Conservation (phyloP, 2,329 filamentous ascomycete genomes). For the Penicillium sp. region DNA sequence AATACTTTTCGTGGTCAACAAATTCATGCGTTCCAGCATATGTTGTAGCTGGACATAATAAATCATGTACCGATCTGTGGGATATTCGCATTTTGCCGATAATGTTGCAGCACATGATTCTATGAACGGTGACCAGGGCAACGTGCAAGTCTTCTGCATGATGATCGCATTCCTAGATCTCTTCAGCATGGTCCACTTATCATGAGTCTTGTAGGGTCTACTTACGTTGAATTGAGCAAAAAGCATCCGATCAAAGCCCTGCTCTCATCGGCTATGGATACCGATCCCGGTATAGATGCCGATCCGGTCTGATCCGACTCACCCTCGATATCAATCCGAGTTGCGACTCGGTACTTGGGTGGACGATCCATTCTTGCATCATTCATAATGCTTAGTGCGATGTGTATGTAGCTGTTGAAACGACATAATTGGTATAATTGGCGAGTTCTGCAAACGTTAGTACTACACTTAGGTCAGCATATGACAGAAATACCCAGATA, state of each 20-base stretch:
- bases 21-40: conserved; percentile 8
- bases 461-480: not conserved
- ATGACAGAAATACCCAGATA: conserved; percentile 8
- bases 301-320: not conserved
- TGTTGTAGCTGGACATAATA: conserved; percentile 8
- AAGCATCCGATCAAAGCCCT: conserved; percentile 9
- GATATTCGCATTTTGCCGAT: conserved; percentile 9
- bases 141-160: conserved; percentile 4
- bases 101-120: conserved; percentile 10
- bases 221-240: conserved; percentile 9
- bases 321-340: conserved; percentile 3
- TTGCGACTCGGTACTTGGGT: conserved; percentile 5
- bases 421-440: conserved; percentile 8
- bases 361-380: conserved; percentile 7
- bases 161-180: conserved; percentile 1
- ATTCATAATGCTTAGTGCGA: conserved; percentile 8
- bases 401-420: conserved; percentile 7
- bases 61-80: conserved; percentile 9
- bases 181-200: no score
- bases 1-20: not conserved
- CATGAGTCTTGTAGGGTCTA: not conserved
- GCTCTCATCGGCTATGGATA: conserved; percentile 6
- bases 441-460: conserved; percentile 6
- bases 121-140: conserved; percentile 12
- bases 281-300: not conserved